Evolutionary conservation across 2,329 filamentous ascomycete genomes (phyloP), one percentile per base, ranked within the genome.

Genomic region (Ophiocordyceps sinensis): DNA sequence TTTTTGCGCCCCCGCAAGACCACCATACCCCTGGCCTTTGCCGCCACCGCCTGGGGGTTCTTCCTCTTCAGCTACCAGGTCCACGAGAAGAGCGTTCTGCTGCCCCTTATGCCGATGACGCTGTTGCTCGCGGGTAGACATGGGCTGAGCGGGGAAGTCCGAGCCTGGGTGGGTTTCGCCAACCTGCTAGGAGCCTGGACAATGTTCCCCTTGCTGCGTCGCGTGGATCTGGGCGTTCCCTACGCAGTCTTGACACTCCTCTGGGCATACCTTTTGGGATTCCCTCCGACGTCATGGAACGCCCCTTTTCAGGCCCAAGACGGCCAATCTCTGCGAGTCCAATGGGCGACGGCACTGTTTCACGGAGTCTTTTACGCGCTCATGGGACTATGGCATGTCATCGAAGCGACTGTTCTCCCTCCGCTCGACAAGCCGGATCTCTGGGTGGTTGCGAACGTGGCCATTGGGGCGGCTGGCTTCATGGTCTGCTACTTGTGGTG

Each of bases 51-150:
- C 2, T 98, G 91, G 91, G 89, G 83, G 0, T 98, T 98, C 68
- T 98, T 96, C 59, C 69, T 98, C 14, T 96, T 93, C 65, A 93
- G 86, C 52, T 98, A 94, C 59, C 91, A 98, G 57, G 93, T 98
- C 0, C 91, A 98, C 54, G 91, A 98, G 65, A 98, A 98, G 71
- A 95, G 88, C 49, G 86, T 94, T 0, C 69, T 98, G 5, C 73
- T 98, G 3, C 93, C 91, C 1, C 68, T 98, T 37, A 75, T 96
- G 57, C 91, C 91, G 0, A 94, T 93, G 84, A 96, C 88, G 0
- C 63, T 95, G 7, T 70, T 96, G 5, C 70, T 98, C 32, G 83
- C 84, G 14, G 79, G 83, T 14, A 76, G 80, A 46, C 75, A 84
- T 38, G 89, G 89, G 0, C 64, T 98, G 39, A 77, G 77, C 44